Evolutionary conservation across 805 yeast genomes (phyloP).

Genomic region (Teunomyces tritomae): DNA sequence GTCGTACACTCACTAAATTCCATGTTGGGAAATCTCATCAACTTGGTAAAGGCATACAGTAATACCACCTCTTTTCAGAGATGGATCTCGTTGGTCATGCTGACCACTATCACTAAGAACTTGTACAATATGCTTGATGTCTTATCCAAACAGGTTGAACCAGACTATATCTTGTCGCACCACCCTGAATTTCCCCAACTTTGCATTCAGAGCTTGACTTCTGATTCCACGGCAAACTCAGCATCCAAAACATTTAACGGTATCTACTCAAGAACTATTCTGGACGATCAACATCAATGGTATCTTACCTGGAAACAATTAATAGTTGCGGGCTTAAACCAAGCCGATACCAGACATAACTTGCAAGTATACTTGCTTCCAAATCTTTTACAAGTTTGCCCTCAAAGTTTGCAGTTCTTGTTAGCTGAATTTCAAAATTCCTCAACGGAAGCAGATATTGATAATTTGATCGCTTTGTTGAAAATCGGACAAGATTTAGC

Average conservation of each 20-base stretch:
- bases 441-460: constrained; percentile 21
- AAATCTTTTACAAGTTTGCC: constrained; percentile 53
- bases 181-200: constrained; percentile 47
- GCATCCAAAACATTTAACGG: constrained; percentile 56
- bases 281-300: constrained; percentile 38
- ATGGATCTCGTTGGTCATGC: constrained; percentile 49
- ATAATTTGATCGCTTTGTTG: constrained; percentile 51
- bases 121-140: constrained; percentile 59
- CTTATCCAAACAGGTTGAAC: constrained; percentile 45
- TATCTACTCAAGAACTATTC: constrained; percentile 15
- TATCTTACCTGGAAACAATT: constrained; percentile 48
- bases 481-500: constrained; percentile 64
- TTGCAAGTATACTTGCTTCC: constrained; percentile 63
- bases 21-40: constrained; percentile 50
- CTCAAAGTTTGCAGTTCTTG: constrained; percentile 40
- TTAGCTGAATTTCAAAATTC: constrained; percentile 25
- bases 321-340: constrained; percentile 33
- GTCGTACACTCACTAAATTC: constrained; percentile 66
- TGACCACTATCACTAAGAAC: constrained; percentile 50
- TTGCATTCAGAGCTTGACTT: constrained; percentile 50
- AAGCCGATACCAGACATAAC: constrained; percentile 38
- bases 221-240: constrained; percentile 64
- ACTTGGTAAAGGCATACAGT: constrained; percentile 8
- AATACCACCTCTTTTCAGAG: constrained; percentile 23
- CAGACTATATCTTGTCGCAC: constrained; percentile 35